Evolutionary conservation across 179 eudicot species (phyloP).

Genomic region (Silene vulgaris): DNA sequence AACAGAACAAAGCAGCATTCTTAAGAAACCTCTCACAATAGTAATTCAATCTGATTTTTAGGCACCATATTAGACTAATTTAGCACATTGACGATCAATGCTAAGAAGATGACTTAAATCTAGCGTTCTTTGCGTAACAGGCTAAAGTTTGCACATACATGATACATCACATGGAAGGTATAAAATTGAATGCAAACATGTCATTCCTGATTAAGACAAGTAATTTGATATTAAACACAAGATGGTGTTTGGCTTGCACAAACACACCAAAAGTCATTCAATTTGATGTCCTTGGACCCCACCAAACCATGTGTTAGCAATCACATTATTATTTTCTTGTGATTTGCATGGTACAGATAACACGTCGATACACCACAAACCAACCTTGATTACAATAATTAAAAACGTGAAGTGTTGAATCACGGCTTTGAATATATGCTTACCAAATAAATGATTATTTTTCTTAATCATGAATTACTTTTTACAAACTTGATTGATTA

Average conservation of each 20-base stretch:
- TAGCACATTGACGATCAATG: neutral
- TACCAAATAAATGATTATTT: neutral
- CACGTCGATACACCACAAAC: neutral
- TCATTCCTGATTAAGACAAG: constrained; percentile 3
- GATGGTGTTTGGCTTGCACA: constrained; percentile 14
- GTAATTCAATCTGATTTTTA: too few species aligned
- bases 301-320: constrained; percentile 14
- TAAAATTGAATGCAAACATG: constrained; percentile 9
- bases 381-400: neutral
- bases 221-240: constrained; percentile 10
- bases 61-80: too few species aligned
- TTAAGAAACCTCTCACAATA: too few species aligned
- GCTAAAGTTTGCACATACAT: neutral
- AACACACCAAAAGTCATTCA: constrained; percentile 20
- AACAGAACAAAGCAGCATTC: neutral
- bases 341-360: constrained; percentile 5
- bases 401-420: neutral
- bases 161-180: neutral
- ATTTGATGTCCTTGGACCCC: constrained; percentile 21
- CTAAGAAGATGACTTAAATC: constrained; percentile 16
- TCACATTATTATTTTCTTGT: constrained; percentile 12
- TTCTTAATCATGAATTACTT: neutral
- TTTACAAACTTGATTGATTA: neutral
- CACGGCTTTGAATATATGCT: neutral
- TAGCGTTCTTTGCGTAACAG: constrained; percentile 19